These are phyloP conservation scores for Annona cherimola DNA, from an alignment of 164 flowering plant genomes.

Conservation along the genomic window DNA sequence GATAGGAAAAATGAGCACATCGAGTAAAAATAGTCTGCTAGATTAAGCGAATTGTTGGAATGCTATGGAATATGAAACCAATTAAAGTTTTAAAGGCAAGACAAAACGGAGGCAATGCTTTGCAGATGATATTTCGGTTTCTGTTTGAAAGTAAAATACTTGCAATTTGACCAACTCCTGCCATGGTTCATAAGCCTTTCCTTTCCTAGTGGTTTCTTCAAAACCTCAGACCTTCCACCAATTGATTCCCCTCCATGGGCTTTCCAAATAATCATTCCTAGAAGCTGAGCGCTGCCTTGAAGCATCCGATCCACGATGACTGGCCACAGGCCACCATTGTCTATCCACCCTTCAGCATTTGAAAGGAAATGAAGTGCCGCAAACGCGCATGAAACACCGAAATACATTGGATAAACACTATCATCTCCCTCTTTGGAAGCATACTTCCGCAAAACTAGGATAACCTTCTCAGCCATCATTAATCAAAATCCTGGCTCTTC, in stretches of 20 bases:
- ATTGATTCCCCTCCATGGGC: slow-evolving; percentile 35
- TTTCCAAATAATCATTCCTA: slow-evolving; percentile 77
- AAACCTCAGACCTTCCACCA: slow-evolving; percentile 31
- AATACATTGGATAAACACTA: slow-evolving; percentile 56
- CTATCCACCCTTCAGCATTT: slow-evolving; percentile 12
- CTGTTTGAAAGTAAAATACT: too few relatives aligned
- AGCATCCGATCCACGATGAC: slow-evolving; percentile 50
- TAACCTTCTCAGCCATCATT: slow-evolving; percentile 47
- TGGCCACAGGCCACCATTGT: slow-evolving; percentile 34
- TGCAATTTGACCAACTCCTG: too few relatives aligned
- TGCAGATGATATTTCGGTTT: too few relatives aligned
- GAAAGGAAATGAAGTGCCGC: slow-evolving; percentile 51
- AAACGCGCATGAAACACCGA: slow-evolving; percentile 83
- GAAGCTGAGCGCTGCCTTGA: slow-evolving; percentile 61
- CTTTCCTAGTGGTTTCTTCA: too few relatives aligned
- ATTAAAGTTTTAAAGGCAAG: too few relatives aligned
- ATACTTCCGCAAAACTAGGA: slow-evolving; percentile 17
- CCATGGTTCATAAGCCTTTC: too few relatives aligned
- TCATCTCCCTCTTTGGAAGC: slow-evolving; percentile 37
- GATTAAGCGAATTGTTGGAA: too few relatives aligned
- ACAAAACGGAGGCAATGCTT: too few relatives aligned
- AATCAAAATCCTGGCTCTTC: too few relatives aligned
- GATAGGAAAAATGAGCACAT: too few relatives aligned
- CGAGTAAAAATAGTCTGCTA: too few relatives aligned
- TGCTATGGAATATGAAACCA: too few relatives aligned